Percentiles rank a stretch among this genome's conserved stretches.
Evolutionary conservation across 2,329 filamentous ascomycete species (phyloP).

Genomic region (Diplodia seriata): DNA sequence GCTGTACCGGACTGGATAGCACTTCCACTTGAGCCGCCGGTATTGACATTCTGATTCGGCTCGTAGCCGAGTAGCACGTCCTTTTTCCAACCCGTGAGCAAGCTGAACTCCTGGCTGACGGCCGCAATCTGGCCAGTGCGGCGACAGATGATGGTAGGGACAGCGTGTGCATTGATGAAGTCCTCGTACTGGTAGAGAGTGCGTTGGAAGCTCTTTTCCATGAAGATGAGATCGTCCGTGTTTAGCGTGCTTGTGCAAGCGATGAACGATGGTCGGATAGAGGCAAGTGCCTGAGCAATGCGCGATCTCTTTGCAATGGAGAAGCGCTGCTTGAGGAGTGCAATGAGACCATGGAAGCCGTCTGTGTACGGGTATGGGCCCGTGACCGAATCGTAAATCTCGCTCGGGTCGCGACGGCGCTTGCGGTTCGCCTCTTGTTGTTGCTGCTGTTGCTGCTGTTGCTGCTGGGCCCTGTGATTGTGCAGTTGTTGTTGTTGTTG

Average conservation of each 20-base stretch:
- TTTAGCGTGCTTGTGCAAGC: constrained; percentile 89
- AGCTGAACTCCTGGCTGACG: constrained; percentile 95
- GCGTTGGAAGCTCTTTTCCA: constrained; percentile 96
- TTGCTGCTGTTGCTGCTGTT: constrained; percentile 31
- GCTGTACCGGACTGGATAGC: constrained; percentile 49
- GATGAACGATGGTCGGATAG: constrained; percentile 91
- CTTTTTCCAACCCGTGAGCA: constrained; percentile 92
- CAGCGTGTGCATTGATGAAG: constrained; percentile 84
- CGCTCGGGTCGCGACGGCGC: constrained; percentile 73
- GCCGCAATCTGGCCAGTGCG: constrained; percentile 94
- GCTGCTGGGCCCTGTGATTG: constrained; percentile 37
- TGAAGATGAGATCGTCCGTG: constrained; percentile 88
- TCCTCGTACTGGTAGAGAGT: constrained; percentile 93
- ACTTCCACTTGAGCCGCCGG: constrained; percentile 59
- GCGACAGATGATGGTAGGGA: constrained; percentile 88
- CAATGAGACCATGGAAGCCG: constrained; percentile 87
- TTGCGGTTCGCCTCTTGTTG: constrained; percentile 47
- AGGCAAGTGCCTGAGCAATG: constrained; percentile 86
- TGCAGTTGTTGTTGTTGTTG: constrained; percentile 42
- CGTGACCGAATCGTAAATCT: constrained; percentile 87
- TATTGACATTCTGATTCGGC: constrained; percentile 86
- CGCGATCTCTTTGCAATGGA: constrained; percentile 76
- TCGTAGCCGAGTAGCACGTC: constrained; percentile 87
- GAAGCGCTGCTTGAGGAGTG: constrained; percentile 79
- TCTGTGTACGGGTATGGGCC: constrained; percentile 90